Conservation (phyloP, 2,329 filamentous ascomycete genomes). For the Coniella vitis region DNA sequence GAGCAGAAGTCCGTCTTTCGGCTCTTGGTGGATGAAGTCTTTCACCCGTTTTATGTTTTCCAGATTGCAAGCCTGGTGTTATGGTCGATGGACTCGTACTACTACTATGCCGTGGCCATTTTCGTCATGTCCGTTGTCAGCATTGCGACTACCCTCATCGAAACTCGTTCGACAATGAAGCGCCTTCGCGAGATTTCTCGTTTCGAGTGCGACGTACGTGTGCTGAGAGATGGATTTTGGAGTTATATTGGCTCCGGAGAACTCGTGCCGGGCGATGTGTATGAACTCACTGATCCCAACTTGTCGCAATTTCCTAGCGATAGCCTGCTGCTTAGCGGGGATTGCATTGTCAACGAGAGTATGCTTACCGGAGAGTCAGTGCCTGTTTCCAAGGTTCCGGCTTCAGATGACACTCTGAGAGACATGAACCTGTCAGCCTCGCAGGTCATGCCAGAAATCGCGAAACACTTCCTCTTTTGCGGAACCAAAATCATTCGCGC, state of each 20-base stretch:
- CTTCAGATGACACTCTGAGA: slow-evolving; percentile 71
- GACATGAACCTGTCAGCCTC: slow-evolving; percentile 72
- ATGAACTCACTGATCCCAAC: slow-evolving; percentile 91
- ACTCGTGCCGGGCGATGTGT: slow-evolving; percentile 90
- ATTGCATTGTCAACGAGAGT: slow-evolving; percentile 98
- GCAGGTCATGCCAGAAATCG: slow-evolving; percentile 74
- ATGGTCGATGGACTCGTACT: slow-evolving; percentile 95
- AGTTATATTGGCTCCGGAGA: slow-evolving; percentile 79
- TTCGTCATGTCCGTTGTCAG: slow-evolving; percentile 91
- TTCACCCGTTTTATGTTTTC: slow-evolving; percentile 98
- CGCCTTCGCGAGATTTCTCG: slow-evolving; percentile 84
- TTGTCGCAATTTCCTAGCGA: slow-evolving; percentile 86
- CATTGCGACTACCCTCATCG: slow-evolving; percentile 80
- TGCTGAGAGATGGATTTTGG: slow-evolving; percentile 94
- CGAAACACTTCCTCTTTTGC: slow-evolving; percentile 85
- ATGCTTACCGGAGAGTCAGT: slow-evolving; percentile 98
- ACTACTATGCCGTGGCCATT: slow-evolving; percentile 94
- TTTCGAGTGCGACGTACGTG: slow-evolving; percentile 92
- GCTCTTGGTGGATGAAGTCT: slow-evolving; percentile 84
- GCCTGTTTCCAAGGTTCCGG: slow-evolving; percentile 85
- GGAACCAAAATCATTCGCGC: slow-evolving; percentile 94
- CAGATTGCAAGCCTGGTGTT: slow-evolving; percentile 89
- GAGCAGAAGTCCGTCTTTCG: slow-evolving; percentile 79
- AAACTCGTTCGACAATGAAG: slow-evolving; percentile 88
- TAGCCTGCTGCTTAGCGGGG: slow-evolving; percentile 82